Evolutionary conservation across 352 stramenopile species (phyloP), one percentile per base, ranked within the genome.

Genomic region (Pythium volutum): DNA sequence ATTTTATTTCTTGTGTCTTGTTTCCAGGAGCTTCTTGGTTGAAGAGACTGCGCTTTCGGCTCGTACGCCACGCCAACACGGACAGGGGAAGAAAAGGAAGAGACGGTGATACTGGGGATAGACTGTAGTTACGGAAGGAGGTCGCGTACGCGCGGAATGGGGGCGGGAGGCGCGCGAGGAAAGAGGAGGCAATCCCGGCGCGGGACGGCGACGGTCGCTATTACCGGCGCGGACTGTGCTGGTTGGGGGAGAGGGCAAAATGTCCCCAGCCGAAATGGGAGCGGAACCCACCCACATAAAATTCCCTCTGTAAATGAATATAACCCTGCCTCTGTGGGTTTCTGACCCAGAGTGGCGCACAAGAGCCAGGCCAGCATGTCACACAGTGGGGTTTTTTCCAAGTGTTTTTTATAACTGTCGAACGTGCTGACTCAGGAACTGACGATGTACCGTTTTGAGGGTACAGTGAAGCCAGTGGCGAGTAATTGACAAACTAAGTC

Each of bases 151-250:
- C 10, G 42, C 7, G 42, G 42, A 27, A n/a, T n/a, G 42, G 20
- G 42, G n/a, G 16, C 7, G 10, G 42, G n/a, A 48, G 18, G 6
- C 7, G n/a, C 26, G 42, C n/a, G 42, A 25, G 42, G 20, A 14
- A 27, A 18, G 39, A 18, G 39, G 16, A 18, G n/a, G n/a, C n/a
- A n/a, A n/a, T n/a, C 14, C 42, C 22, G 4, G n/a, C 42, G 22
- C 42, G 42, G 20, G 10, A 26, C 20, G 42, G 42, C 42, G 42
- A 48, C 42, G 42, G 42, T 48, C 42, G 42, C 42, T 48, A 48
- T 29, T 48, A 48, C 42, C 20, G 42, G 42, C 42, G 18, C 36
- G 14, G 36, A 15, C 36, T 43, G 42, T 48, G 39, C n/a, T n/a
- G n/a, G n/a, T 36, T 36, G 42, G 22, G 22, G 20, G 42, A 16